Evolutionary conservation across 2,329 filamentous ascomycete species (phyloP).

Genomic region (Colletotrichum sidae): DNA sequence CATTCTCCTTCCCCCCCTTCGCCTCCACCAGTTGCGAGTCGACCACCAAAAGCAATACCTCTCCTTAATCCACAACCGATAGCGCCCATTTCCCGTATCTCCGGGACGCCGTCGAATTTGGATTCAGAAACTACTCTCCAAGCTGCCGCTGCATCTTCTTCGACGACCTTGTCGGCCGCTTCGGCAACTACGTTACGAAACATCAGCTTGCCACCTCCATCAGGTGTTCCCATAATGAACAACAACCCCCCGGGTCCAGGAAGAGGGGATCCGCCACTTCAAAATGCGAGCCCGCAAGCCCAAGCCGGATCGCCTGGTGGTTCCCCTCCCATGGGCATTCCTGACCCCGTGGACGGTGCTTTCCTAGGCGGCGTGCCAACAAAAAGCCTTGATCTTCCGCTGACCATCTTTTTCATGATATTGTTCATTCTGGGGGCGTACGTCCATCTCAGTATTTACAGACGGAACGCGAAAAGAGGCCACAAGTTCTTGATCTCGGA

Average conservation of each 20-base stretch:
- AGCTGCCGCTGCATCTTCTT: constrained; percentile 13
- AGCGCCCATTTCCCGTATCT: neutral
- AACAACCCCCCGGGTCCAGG: neutral
- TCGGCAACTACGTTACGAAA: constrained; percentile 11
- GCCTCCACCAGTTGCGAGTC: neutral
- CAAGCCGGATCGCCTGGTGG: constrained; percentile 6
- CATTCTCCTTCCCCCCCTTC: neutral
- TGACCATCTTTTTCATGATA: constrained; percentile 42
- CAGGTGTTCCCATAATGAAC: constrained; percentile 12
- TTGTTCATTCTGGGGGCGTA: constrained; percentile 41
- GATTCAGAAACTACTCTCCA: constrained; percentile 1
- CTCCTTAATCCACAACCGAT: constrained; percentile 7
- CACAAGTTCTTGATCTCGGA: constrained; percentile 54
- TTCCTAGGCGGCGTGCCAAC: constrained; percentile 35
- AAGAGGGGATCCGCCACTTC: constrained; percentile 3
- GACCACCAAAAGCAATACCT: constrained; percentile 1
- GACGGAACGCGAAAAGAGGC: constrained; percentile 45
- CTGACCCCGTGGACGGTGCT: constrained; percentile 27
- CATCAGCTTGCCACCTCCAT: neutral
- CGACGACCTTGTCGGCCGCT: neutral
- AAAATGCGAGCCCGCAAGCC: constrained; percentile 5
- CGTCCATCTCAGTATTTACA: constrained; percentile 42
- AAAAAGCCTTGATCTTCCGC: constrained; percentile 39
- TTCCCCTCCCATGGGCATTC: constrained; percentile 19
- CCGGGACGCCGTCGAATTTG: neutral